Evolutionary conservation across 768 basidiomycete genomes (phyloP).

Genomic region (Mycena polygramma): DNA sequence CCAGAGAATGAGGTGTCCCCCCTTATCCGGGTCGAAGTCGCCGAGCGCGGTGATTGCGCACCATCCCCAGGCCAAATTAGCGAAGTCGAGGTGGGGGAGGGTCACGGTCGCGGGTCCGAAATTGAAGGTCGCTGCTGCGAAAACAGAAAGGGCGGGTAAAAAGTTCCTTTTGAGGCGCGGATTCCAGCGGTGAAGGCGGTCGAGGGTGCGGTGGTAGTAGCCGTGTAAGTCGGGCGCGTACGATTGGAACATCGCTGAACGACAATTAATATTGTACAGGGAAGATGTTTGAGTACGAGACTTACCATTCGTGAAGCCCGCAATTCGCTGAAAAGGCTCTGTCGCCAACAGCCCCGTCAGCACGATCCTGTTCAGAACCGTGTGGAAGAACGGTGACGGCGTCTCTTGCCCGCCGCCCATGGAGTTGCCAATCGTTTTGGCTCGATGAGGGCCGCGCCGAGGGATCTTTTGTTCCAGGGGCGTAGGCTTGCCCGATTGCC

Average conservation of each 20-base stretch:
- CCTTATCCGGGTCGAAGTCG: conserved; percentile 35
- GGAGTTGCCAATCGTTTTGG: background rate
- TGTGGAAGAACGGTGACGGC: background rate
- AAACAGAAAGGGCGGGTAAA: conserved; percentile 27
- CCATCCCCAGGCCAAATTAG: conserved; percentile 44
- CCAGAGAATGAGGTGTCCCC: conserved; percentile 44
- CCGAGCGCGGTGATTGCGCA: conserved; percentile 47
- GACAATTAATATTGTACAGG: too few relatives aligned
- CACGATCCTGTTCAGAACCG: background rate
- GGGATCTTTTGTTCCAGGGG: background rate
- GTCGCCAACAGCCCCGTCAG: background rate
- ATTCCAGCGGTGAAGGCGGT: background rate
- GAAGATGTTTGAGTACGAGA: too few relatives aligned
- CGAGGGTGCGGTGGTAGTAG: background rate
- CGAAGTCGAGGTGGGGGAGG: conserved; percentile 41
- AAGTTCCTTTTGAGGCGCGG: background rate
- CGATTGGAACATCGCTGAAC: background rate
- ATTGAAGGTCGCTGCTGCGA: conserved; percentile 45
- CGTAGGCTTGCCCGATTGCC: too few relatives aligned
- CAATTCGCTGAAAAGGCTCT: conserved; percentile 1
- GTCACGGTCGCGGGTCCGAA: conserved; percentile 40
- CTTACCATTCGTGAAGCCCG: conserved; percentile 10
- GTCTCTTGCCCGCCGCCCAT: conserved; percentile 20
- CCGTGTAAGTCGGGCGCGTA: conserved; percentile 5
- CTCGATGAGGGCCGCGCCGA: background rate